A percentile compares a stretch with the other conserved stretches of the same genome.
Evolutionary conservation across 805 yeast species (phyloP).

Genomic region (Ascoidea rubescens): DNA sequence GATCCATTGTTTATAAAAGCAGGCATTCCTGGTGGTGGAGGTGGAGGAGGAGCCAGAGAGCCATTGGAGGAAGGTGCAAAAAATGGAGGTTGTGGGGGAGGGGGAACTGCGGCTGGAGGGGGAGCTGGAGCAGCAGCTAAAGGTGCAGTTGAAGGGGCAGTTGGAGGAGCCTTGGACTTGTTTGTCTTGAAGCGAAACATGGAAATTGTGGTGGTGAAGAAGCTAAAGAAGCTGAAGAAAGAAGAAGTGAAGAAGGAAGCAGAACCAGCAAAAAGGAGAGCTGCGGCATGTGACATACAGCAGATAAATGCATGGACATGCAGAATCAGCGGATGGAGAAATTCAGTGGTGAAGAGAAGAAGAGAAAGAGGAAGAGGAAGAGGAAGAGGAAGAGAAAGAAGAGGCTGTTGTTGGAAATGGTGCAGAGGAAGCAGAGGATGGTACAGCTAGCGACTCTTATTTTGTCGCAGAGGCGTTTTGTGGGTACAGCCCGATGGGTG

Average conservation of each 20-base stretch:
- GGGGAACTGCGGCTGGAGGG: constrained; percentile 12
- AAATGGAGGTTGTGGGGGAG: constrained; percentile 11
- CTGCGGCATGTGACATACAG: too few species aligned
- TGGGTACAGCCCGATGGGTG: background rate
- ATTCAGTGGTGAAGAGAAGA: too few species aligned
- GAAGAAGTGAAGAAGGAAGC: constrained; percentile 8
- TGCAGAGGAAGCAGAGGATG: background rate
- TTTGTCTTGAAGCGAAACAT: constrained; percentile 10
- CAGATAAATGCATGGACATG: too few species aligned
- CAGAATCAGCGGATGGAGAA: too few species aligned
- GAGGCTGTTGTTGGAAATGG: too few species aligned
- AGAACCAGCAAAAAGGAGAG: too few species aligned
- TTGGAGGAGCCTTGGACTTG: constrained; percentile 1
- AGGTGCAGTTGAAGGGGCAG: background rate
- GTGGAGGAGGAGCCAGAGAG: constrained; percentile 9
- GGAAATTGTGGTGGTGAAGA: constrained; percentile 10
- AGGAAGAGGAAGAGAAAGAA: too few species aligned
- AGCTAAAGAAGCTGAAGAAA: constrained; percentile 6
- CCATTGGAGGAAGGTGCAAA: constrained; percentile 1
- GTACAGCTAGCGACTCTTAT: too few species aligned
- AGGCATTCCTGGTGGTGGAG: constrained; percentile 12
- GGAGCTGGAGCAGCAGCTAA: constrained; percentile 11
- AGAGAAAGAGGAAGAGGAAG: too few species aligned
- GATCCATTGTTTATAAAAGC: constrained; percentile 6
- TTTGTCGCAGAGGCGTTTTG: background rate